A percentile compares a stretch with the other conserved stretches of the same genome.
phyloP scores from a whole-genome alignment of 805 yeast species.

The Candida anglica region DNA sequence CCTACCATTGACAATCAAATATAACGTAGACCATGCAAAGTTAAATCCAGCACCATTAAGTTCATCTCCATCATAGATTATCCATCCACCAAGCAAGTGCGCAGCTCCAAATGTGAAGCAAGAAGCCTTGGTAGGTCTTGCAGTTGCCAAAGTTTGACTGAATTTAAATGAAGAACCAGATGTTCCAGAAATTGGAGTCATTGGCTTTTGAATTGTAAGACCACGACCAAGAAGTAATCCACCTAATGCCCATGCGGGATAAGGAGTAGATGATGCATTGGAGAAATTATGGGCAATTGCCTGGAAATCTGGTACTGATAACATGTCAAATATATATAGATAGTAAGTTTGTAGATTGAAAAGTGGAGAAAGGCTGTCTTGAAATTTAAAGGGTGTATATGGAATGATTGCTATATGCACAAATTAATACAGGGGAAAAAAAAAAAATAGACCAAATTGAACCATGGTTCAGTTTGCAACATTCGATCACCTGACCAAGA shows the following conservation, averaged over 20 bases:
- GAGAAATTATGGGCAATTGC: background rate
- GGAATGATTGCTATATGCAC: background rate
- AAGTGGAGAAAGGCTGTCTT: background rate
- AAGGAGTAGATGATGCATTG: conserved; percentile 11
- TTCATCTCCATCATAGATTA: conserved; percentile 72
- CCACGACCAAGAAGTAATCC: conserved; percentile 13
- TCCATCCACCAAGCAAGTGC: conserved; percentile 64
- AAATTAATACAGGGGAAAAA: too few relatives aligned
- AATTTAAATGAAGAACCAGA: conserved; percentile 16
- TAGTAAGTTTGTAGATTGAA: background rate
- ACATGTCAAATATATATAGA: background rate
- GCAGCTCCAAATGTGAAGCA: conserved; percentile 60
- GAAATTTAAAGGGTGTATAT: background rate
- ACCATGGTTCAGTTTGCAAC: too few relatives aligned
- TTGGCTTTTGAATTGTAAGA: conserved; percentile 9
- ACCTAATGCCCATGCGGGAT: conserved; percentile 17
- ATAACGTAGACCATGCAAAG: conserved; percentile 77
- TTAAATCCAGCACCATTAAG: conserved; percentile 78
- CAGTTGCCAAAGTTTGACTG: conserved; percentile 12
- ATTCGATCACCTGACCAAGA: too few relatives aligned
- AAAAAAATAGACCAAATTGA: too few relatives aligned
- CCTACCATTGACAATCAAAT: conserved; percentile 66
- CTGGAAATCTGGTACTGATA: background rate
- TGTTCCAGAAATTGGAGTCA: conserved; percentile 10
- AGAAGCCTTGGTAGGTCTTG: conserved; percentile 35